Percentiles rank a stretch among this genome's conserved stretches.
Evolutionary conservation across 2,329 filamentous ascomycete species (phyloP).

Genomic region (Blumeria hordei): DNA sequence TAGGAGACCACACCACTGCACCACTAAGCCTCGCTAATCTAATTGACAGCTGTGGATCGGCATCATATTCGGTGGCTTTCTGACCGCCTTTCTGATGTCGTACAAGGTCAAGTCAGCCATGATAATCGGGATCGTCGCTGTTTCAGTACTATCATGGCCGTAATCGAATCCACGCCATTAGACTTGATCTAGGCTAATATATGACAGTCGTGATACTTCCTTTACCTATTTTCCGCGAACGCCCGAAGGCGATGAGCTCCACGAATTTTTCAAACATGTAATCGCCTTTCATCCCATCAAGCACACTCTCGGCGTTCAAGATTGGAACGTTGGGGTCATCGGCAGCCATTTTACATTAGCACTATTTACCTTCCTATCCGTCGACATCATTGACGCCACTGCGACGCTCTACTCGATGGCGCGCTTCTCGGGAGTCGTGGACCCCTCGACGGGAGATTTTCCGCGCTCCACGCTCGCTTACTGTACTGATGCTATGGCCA

Average conservation of each 20-base stretch:
- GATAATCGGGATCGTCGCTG: constrained; percentile 45
- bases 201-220: constrained; percentile 31
- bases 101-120: constrained; percentile 55
- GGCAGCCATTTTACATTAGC: constrained; percentile 42
- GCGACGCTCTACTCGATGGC: constrained; percentile 67
- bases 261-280: constrained; percentile 49
- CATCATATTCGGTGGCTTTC: constrained; percentile 53
- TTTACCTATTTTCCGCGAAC: constrained; percentile 53
- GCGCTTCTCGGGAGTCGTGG: constrained; percentile 42
- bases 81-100: constrained; percentile 61
- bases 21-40: too few relatives aligned
- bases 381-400: constrained; percentile 57
- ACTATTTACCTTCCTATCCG: constrained; percentile 55
- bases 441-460: constrained; percentile 51
- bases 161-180: constrained; percentile 15
- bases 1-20: constrained; percentile 12
- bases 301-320: constrained; percentile 34
- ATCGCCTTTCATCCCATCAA: constrained; percentile 48
- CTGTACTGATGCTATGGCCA: constrained; percentile 44
- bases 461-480: constrained; percentile 65
- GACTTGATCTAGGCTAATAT: neutral
- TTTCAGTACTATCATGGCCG: constrained; percentile 55
- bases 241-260: constrained; percentile 34
- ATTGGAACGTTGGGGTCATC: constrained; percentile 31
- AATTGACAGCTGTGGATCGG: constrained; percentile 51